phyloP scores from a whole-genome alignment of 208 protist genomes.

The Leishmania gerbilli region DNA sequence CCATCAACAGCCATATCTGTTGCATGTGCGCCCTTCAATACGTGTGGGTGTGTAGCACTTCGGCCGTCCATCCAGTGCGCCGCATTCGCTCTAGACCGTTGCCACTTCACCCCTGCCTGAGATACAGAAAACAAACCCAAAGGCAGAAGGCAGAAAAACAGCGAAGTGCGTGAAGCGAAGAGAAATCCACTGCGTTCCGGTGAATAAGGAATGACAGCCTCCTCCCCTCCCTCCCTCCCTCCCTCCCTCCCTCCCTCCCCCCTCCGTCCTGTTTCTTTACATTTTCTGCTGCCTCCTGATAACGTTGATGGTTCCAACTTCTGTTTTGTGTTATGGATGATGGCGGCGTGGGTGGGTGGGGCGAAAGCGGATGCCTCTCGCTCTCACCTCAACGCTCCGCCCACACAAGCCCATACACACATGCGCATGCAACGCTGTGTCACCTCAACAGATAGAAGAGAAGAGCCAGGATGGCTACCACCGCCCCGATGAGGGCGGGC shows the following conservation, averaged over 20 bases:
- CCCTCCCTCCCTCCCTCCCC: not conserved
- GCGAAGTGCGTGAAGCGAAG: not conserved
- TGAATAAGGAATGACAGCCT: not conserved
- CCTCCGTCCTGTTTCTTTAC: not conserved
- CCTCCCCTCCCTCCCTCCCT: not conserved
- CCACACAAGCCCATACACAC: not conserved
- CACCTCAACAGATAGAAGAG: slow-evolving; percentile 38
- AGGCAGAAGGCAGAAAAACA: slow-evolving; percentile 12
- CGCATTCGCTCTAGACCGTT: not conserved
- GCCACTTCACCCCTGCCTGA: not conserved
- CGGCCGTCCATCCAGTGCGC: not conserved
- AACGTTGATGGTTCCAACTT: not conserved
- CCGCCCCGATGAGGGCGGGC: slow-evolving; percentile 37
- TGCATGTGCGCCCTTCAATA: not conserved
- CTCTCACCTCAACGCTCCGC: not conserved
- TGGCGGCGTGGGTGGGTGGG: not conserved
- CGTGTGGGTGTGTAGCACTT: not conserved
- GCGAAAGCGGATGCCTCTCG: not conserved
- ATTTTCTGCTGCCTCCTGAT: not conserved
- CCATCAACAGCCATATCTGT: not conserved
- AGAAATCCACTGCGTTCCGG: not conserved
- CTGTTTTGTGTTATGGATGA: not conserved
- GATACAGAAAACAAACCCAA: not conserved
- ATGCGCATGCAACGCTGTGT: not conserved
- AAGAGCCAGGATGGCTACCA: slow-evolving; percentile 36